These are phyloP conservation scores for Pleurotus eryngii DNA, from an alignment of 768 basidiomycete species.

Conservation along the genomic window DNA sequence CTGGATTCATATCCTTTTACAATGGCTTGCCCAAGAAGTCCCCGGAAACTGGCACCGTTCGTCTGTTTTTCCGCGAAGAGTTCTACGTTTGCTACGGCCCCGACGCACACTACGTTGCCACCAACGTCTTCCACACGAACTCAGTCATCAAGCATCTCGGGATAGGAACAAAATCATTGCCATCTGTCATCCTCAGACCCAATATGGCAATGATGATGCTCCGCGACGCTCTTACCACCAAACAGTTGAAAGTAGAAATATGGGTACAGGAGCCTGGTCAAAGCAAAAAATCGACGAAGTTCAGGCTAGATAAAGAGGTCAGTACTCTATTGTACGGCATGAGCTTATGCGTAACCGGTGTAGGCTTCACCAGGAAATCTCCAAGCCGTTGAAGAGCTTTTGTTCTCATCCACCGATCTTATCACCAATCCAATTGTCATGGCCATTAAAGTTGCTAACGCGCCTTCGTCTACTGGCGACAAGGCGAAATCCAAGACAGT, in stretches of 20 bases:
- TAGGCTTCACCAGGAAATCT: slow-evolving; percentile 65
- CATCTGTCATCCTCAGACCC: slow-evolving; percentile 74
- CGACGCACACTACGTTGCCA: slow-evolving; percentile 86
- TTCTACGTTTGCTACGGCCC: slow-evolving; percentile 88
- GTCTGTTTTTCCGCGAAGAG: slow-evolving; percentile 78
- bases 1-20: slow-evolving; percentile 77
- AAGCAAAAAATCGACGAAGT: slow-evolving; percentile 73
- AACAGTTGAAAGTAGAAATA: slow-evolving; percentile 91
- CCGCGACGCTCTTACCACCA: slow-evolving; percentile 84
- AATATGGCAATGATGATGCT: slow-evolving; percentile 79
- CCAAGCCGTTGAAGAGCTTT: slow-evolving; percentile 73
- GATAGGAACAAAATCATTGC: slow-evolving; percentile 53
- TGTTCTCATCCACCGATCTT: slow-evolving; percentile 82
- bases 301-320: slow-evolving; percentile 80
- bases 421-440: slow-evolving; percentile 84
- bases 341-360: background rate
- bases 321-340: slow-evolving; percentile 10
- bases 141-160: slow-evolving; percentile 93
- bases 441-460: slow-evolving; percentile 74
- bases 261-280: slow-evolving; percentile 74
- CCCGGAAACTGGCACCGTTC: slow-evolving; percentile 75
- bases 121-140: slow-evolving; percentile 81
- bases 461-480: slow-evolving; percentile 36
- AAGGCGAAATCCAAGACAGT: slow-evolving; percentile 69
- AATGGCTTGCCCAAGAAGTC: slow-evolving; percentile 58